phyloP scores from a whole-genome alignment of 83 land plant species.

The Picea mariana region DNA sequence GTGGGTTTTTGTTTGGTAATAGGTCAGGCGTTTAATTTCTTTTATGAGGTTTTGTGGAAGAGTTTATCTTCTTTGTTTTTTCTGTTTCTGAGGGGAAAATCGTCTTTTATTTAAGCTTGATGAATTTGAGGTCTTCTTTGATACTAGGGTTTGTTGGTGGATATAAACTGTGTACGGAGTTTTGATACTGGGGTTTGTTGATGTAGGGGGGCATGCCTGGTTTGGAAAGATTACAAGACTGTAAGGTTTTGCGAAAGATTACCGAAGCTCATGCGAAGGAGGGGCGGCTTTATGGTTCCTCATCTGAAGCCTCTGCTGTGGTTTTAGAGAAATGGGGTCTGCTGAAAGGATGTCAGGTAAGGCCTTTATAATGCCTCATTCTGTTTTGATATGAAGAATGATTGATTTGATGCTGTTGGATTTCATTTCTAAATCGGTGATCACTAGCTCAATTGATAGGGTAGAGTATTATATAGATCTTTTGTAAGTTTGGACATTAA shows the following conservation, averaged over 20 bases:
- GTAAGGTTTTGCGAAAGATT: neutral
- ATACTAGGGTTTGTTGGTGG: too few species aligned
- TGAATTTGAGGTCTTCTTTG: neutral
- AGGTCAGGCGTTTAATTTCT: too few species aligned
- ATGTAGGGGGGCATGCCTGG: conserved; percentile 56
- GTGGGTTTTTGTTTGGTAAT: too few species aligned
- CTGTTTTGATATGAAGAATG: neutral
- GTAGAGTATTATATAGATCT: too few species aligned
- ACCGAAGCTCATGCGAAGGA: conserved; percentile 29
- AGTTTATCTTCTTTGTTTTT: too few species aligned
- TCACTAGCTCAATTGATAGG: neutral
- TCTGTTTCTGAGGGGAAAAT: too few species aligned
- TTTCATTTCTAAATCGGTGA: neutral
- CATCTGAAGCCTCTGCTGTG: conserved; percentile 53
- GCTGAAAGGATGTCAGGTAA: conserved; percentile 34
- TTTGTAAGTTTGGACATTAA: too few species aligned
- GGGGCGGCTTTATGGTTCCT: conserved; percentile 34
- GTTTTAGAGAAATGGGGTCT: conserved; percentile 49
- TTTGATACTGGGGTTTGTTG: neutral
- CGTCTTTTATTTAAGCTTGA: too few species aligned
- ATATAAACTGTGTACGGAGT: too few species aligned
- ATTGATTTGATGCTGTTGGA: neutral
- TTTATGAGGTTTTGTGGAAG: too few species aligned
- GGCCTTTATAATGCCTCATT: neutral
- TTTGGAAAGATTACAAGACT: conserved; percentile 39